Evolutionary conservation across 805 yeast genomes (phyloP), one percentile per base, ranked within the genome.

Genomic region (Nakazawaea ambrosiae): DNA sequence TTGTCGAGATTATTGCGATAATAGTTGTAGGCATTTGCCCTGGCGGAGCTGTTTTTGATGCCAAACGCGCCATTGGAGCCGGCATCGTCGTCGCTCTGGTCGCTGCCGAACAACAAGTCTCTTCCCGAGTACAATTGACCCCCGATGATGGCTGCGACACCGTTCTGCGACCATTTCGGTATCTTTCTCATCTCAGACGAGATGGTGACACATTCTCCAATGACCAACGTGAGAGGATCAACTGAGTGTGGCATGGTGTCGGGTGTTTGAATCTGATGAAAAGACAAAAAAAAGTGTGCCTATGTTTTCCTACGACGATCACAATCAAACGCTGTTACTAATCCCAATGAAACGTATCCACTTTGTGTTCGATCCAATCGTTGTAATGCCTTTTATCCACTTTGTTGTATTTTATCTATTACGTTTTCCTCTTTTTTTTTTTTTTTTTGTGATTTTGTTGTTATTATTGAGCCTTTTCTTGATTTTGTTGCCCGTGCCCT

Each of bases 111-210:
- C 14, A 54, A 45, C 9, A 49, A 37, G 5, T 57, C 53, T 2
- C 53, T 37, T 15, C 53, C 51, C 4, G 56, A 44, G 19, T 46
- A 42, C 38, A 59, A 54, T 37, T 60, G 64, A 28, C 83, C 78
- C 2, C 92, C 83, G n/a, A 37, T 24, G 17, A 36, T 19, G 5
- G 95, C 86, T 8, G 96, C 90, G 27, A 89, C 92, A 2, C 88
- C 86, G 5, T 81, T 70, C 35, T 81, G 82, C 29, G 82, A 73
- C 47, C 82, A 81, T 45, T 84, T 76, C 53, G 88, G 75, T 45
- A 84, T 70, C 53, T 87, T 88, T 39, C 97, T 70, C 95, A 92
- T 87, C 17, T 92, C 88, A 15, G 95, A 80, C 15, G 90, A 76
- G 36, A 92, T 73, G 40, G 80, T 70, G 51, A 86, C 82, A 57